Percentiles rank a stretch among this genome's conserved stretches.
These are phyloP conservation scores for Ophiostoma perfectum DNA, from an alignment of 2,329 filamentous ascomycete genomes.

Conservation along the genomic window DNA sequence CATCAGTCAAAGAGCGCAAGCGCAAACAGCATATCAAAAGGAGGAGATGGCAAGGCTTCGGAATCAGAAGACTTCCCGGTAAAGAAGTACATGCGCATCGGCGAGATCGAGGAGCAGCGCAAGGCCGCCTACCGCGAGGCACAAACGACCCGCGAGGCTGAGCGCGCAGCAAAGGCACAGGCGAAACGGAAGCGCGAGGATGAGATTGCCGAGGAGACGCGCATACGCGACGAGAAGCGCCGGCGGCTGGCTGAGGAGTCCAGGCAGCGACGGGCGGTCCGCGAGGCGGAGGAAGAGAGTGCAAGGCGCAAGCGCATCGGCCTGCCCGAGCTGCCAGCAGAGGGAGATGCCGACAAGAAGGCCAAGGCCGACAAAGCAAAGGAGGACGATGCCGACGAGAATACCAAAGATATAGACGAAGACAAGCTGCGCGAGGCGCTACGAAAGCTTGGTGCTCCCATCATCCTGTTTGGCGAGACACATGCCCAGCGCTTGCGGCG, in stretches of 20 bases:
- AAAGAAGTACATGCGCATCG: slow-evolving; percentile 79
- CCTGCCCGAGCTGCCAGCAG: slow-evolving; percentile 62
- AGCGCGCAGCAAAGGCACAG: slow-evolving; percentile 62
- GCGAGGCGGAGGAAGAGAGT: slow-evolving; percentile 67
- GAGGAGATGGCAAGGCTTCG: not conserved
- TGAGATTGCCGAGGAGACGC: slow-evolving; percentile 66
- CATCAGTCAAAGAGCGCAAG: not conserved
- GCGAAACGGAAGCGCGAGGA: slow-evolving; percentile 89
- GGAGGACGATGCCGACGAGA: slow-evolving; percentile 35
- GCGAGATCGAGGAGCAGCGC: slow-evolving; percentile 78
- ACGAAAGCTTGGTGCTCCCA: slow-evolving; percentile 67
- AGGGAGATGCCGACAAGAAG: slow-evolving; percentile 8
- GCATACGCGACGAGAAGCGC: slow-evolving; percentile 73
- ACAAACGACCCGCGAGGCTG: slow-evolving; percentile 66
- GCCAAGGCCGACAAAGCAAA: slow-evolving; percentile 39
- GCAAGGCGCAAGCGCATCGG: slow-evolving; percentile 70
- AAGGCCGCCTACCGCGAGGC: slow-evolving; percentile 74
- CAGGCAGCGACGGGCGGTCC: slow-evolving; percentile 60
- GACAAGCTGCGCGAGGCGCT: slow-evolving; percentile 64
- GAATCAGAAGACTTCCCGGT: slow-evolving; percentile 30
- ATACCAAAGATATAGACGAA: slow-evolving; percentile 58
- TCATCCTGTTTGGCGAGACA: slow-evolving; percentile 72
- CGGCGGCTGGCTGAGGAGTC: slow-evolving; percentile 76
- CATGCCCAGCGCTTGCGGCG: slow-evolving; percentile 64
- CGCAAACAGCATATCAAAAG: not conserved